Percentiles rank a stretch among this genome's conserved stretches.
Conservation (phyloP, 371 early-diverging fungal genomes). For the Entomophthora muscae region DNA sequence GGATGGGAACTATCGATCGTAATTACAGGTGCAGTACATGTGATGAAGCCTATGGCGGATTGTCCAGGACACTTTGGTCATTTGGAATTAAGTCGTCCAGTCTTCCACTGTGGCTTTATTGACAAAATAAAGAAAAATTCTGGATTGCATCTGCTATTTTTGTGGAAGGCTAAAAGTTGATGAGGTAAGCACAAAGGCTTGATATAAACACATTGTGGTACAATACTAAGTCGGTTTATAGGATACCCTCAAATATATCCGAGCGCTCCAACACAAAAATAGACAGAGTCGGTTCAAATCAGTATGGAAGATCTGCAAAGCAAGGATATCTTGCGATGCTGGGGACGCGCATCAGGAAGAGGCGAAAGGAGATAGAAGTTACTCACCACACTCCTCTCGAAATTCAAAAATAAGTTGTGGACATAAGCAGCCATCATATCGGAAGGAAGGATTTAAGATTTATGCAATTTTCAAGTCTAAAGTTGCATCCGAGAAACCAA, state of each 20-base stretch:
- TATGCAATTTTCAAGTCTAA: slow-evolving; percentile 45
- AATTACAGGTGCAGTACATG: slow-evolving; percentile 97
- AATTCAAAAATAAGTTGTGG: slow-evolving; percentile 87
- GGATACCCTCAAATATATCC: slow-evolving; percentile 47
- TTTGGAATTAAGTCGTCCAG: slow-evolving; percentile 94
- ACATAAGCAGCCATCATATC: slow-evolving; percentile 74
- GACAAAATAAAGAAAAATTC: slow-evolving; percentile 90
- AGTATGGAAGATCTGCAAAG: slow-evolving; percentile 88
- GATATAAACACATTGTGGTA: neutral
- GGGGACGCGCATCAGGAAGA: slow-evolving; percentile 9
- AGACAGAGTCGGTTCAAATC: slow-evolving; percentile 60
- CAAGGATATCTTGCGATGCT: slow-evolving; percentile 54
- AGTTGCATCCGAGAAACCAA: slow-evolving; percentile 20
- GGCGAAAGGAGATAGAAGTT: too few relatives aligned
- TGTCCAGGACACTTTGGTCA: slow-evolving; percentile 99
- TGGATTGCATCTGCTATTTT: slow-evolving; percentile 96
- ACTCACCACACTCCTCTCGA: too few relatives aligned
- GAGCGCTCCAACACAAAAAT: slow-evolving; percentile 51
- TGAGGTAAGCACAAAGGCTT: slow-evolving; percentile 33
- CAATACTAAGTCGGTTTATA: neutral
- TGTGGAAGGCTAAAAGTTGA: slow-evolving; percentile 95
- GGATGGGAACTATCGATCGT: slow-evolving; percentile 98
- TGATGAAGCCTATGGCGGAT: slow-evolving; percentile 83
- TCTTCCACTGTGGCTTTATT: slow-evolving; percentile 82
- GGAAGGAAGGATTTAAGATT: slow-evolving; percentile 80